Conservation (phyloP, 1,284 basidiomycete species). For the Phellinidium pouzarii region DNA sequence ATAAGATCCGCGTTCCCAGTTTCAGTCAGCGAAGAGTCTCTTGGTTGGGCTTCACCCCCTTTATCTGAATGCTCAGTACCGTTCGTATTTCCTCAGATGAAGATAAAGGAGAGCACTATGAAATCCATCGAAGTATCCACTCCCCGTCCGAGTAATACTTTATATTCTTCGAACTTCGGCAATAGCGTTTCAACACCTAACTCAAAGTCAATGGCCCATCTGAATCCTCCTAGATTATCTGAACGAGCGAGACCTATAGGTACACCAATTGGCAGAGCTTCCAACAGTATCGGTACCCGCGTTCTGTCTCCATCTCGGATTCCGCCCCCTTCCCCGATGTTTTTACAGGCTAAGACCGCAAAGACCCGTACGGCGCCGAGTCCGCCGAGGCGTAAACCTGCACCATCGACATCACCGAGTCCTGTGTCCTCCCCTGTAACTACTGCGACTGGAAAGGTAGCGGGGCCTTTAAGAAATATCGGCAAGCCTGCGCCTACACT, state of each 20-base stretch:
- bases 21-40: slow-evolving; percentile 27
- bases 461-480: slow-evolving; percentile 2
- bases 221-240: not conserved
- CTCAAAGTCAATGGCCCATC: not conserved
- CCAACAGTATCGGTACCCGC: not conserved
- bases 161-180: not conserved
- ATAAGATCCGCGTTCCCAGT: slow-evolving; percentile 63
- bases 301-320: slow-evolving; percentile 14
- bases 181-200: not conserved
- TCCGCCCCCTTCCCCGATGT: slow-evolving; percentile 16
- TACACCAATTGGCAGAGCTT: not conserved
- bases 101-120: slow-evolving; percentile 14
- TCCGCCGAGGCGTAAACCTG: slow-evolving; percentile 14
- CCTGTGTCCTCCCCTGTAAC: not conserved
- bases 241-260: not conserved
- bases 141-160: not conserved
- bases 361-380: not conserved
- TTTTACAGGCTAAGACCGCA: slow-evolving; percentile 5
- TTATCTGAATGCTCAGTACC: slow-evolving; percentile 23
- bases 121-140: not conserved
- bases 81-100: slow-evolving; percentile 25
- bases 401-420: not conserved
- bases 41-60: slow-evolving; percentile 23
- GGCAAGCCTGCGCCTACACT: not conserved
- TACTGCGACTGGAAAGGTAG: not conserved